These are phyloP conservation scores for Candida montana DNA, from an alignment of 805 yeast genomes.

Conservation along the genomic window DNA sequence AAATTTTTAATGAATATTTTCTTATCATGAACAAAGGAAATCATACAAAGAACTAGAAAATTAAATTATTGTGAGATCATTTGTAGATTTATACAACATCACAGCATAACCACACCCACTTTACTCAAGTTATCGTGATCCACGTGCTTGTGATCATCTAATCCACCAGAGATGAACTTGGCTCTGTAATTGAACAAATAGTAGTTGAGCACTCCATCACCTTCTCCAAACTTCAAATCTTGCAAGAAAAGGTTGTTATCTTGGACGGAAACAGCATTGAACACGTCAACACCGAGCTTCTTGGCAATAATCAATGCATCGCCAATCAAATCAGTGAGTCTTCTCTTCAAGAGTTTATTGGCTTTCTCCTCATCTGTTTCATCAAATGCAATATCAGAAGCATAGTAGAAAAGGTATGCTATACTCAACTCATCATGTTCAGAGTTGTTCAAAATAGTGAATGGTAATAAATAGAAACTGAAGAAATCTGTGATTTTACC, in stretches of 20 bases:
- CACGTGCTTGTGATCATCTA: constrained; percentile 49
- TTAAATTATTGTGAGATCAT: too few species aligned
- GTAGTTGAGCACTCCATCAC: constrained; percentile 89
- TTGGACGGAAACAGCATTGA: constrained; percentile 87
- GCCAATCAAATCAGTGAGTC: constrained; percentile 56
- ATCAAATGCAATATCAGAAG: constrained; percentile 57
- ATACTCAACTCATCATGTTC: constrained; percentile 66
- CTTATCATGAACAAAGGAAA: too few species aligned
- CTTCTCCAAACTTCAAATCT: constrained; percentile 81
- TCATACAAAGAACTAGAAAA: too few species aligned
- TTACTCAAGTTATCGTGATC: constrained; percentile 62
- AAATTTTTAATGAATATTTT: too few species aligned
- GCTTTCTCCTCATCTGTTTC: constrained; percentile 34
- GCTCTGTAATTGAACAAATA: constrained; percentile 89
- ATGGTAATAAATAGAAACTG: constrained; percentile 85
- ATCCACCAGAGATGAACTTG: constrained; percentile 77
- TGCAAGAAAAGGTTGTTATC: constrained; percentile 83
- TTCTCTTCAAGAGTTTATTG: constrained; percentile 41
- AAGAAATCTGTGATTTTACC: constrained; percentile 80
- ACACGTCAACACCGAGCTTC: constrained; percentile 70
- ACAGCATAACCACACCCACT: constrained; percentile 85
- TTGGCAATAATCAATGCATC: constrained; percentile 79
- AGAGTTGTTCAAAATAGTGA: constrained; percentile 67
- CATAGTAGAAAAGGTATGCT: constrained; percentile 89
- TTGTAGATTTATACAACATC: not conserved